Percentiles rank a stretch among this genome's conserved stretches.
Evolutionary conservation across 2,329 filamentous ascomycete species (phyloP).

Genomic region (Dactylellina cionopaga): DNA sequence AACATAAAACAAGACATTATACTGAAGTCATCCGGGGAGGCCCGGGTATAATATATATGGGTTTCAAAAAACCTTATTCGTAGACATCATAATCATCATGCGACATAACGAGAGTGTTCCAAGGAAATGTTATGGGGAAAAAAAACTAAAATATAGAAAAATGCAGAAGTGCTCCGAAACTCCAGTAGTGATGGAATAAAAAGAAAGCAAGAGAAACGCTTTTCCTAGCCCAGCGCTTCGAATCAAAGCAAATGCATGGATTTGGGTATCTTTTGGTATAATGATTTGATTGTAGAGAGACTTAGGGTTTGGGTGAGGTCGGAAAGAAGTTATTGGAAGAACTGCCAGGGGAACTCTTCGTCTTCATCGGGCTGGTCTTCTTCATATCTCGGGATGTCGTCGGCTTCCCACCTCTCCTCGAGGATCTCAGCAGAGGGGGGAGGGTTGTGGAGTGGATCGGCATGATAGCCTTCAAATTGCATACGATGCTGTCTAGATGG

Average conservation of each 20-base stretch:
- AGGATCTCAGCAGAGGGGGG: slow-evolving; percentile 50
- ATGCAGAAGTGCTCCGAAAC: slow-evolving; percentile 17
- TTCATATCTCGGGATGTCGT: slow-evolving; percentile 50
- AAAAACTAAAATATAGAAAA: slow-evolving; percentile 2
- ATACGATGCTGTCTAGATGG: slow-evolving; percentile 41
- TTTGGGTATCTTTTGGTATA: slow-evolving; percentile 42
- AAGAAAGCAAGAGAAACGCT: neutral
- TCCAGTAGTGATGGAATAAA: slow-evolving; percentile 30
- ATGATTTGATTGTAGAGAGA: neutral
- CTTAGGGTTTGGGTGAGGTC: neutral
- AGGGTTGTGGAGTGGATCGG: slow-evolving; percentile 49
- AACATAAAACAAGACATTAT: slow-evolving; percentile 49
- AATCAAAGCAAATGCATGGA: slow-evolving; percentile 40
- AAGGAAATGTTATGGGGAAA: neutral
- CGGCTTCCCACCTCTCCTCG: slow-evolving; percentile 49
- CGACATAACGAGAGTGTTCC: slow-evolving; percentile 20
- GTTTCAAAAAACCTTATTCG: slow-evolving; percentile 18
- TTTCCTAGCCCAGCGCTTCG: slow-evolving; percentile 29
- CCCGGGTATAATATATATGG: slow-evolving; percentile 29
- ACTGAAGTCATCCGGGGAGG: slow-evolving; percentile 4
- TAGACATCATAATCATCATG: slow-evolving; percentile 47
- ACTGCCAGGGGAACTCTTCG: slow-evolving; percentile 50
- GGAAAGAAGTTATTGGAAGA: slow-evolving; percentile 46
- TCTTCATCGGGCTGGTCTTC: slow-evolving; percentile 44
- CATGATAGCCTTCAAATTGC: slow-evolving; percentile 48